phyloP scores from a whole-genome alignment of 352 stramenopile genomes.

The Peronospora belbahrii region DNA sequence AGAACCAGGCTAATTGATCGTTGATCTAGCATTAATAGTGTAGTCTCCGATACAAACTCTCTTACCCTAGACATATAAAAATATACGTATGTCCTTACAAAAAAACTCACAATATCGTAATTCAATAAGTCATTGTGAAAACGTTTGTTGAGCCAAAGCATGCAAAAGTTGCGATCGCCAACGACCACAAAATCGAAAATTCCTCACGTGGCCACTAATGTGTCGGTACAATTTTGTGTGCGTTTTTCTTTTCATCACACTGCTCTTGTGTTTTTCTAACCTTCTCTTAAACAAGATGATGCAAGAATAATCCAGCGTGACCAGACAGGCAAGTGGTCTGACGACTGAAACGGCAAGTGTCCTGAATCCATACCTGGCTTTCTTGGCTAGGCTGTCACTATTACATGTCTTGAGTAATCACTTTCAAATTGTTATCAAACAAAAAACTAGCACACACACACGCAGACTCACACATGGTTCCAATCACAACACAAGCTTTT shows the following conservation, averaged over 20 bases:
- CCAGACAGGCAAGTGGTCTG: constrained; percentile 19
- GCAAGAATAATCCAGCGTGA: constrained; percentile 8
- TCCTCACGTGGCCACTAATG: not conserved
- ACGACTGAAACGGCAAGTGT: constrained; percentile 21
- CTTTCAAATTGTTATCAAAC: constrained; percentile 10
- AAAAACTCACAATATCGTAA: no score
- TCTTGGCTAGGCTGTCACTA: constrained; percentile 6
- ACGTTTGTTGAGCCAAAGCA: not conserved
- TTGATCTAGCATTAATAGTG: not conserved
- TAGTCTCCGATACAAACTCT: not conserved
- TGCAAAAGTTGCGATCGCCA: not conserved
- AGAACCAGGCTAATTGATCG: not conserved
- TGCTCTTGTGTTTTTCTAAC: not conserved
- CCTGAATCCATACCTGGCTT: constrained; percentile 12
- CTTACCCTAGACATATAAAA: no score
- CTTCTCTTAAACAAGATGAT: constrained; percentile 5
- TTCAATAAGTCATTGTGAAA: not conserved
- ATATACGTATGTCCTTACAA: no score
- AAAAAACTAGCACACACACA: constrained; percentile 5
- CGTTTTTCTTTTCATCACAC: not conserved
- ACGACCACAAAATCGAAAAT: no score
- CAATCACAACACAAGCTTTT: constrained; percentile 4
- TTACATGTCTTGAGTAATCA: constrained; percentile 5
- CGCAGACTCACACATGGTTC: no score
- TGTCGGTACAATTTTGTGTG: not conserved